Conservation (phyloP, 1,139 yeast genomes). For the Protomyces macrosporus region DNA sequence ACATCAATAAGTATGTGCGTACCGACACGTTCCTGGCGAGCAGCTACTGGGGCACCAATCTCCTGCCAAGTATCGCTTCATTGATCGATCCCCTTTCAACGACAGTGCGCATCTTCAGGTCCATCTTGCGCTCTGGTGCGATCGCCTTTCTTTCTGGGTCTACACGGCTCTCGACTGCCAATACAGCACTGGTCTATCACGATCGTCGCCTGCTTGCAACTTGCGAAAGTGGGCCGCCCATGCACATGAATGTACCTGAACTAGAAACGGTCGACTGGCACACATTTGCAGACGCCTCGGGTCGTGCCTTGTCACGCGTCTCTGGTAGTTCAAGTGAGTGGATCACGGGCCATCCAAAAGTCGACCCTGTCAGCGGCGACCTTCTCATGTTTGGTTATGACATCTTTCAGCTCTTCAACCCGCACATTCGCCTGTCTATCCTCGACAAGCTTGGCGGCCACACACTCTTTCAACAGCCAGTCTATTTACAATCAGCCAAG, state of each 20-base stretch:
- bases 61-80: conserved; percentile 24
- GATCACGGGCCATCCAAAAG: conserved; percentile 27
- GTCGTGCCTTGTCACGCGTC: background rate
- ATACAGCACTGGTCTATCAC: conserved; percentile 23
- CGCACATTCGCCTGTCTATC: conserved; percentile 18
- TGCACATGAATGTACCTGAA: conserved; percentile 18
- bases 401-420: conserved; percentile 22
- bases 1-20: conserved; percentile 21
- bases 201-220: conserved; percentile 23
- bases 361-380: conserved; percentile 22
- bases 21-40: conserved; percentile 23
- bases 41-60: conserved; percentile 9
- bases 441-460: conserved; percentile 14
- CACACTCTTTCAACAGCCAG: conserved; percentile 18
- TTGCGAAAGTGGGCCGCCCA: conserved; percentile 26
- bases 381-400: conserved; percentile 26
- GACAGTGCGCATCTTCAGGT: background rate
- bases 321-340: conserved; percentile 21
- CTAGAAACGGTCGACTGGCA: conserved; percentile 25
- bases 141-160: conserved; percentile 22
- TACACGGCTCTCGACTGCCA: conserved; percentile 21
- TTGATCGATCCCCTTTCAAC: conserved; percentile 23
- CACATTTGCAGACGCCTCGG: conserved; percentile 10
- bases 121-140: conserved; percentile 16
- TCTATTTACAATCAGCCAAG: conserved; percentile 8